Conservation (phyloP, 768 basidiomycete genomes). For the Trametes maxima region DNA sequence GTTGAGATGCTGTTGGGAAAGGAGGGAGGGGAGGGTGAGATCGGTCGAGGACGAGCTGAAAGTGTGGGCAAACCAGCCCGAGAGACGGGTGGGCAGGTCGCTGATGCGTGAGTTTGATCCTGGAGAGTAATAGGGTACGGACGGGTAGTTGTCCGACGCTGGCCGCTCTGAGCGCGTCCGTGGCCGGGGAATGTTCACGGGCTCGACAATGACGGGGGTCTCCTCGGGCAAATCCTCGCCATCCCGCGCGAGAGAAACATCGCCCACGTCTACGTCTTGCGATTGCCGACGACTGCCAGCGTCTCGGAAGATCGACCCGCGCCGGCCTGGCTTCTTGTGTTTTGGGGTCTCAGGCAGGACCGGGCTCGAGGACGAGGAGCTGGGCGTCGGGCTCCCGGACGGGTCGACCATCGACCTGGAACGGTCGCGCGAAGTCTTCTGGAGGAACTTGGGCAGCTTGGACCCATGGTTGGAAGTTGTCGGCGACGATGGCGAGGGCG, state of each 20-base stretch:
- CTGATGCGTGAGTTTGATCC: constrained; percentile 55
- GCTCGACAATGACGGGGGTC: constrained; percentile 69
- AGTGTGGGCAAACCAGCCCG: constrained; percentile 81
- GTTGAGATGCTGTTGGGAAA: constrained; percentile 49
- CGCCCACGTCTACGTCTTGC: constrained; percentile 35
- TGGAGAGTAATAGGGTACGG: constrained; percentile 48
- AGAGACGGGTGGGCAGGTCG: constrained; percentile 74
- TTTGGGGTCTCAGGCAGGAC: constrained; percentile 33
- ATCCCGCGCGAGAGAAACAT: constrained; percentile 26
- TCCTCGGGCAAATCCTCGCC: constrained; percentile 48
- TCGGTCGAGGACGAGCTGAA: constrained; percentile 74
- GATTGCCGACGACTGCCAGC: constrained; percentile 26
- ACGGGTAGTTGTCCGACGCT: constrained; percentile 45
- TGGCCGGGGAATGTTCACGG: constrained; percentile 53
- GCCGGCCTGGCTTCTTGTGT: constrained; percentile 33
- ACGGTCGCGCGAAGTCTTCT: constrained; percentile 64
- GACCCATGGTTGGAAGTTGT: constrained; percentile 44
- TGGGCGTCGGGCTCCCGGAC: constrained; percentile 38
- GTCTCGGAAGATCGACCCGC: constrained; percentile 26
- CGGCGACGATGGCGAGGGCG: constrained; percentile 46
- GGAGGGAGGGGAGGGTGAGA: constrained; percentile 63
- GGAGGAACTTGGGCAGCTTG: constrained; percentile 69
- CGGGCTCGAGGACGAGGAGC: constrained; percentile 42
- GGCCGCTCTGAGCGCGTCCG: constrained; percentile 62
- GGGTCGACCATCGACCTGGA: constrained; percentile 54